Base-by-base conservation (phyloP, 306 rosid species). In the Quercus rubra region DNA sequence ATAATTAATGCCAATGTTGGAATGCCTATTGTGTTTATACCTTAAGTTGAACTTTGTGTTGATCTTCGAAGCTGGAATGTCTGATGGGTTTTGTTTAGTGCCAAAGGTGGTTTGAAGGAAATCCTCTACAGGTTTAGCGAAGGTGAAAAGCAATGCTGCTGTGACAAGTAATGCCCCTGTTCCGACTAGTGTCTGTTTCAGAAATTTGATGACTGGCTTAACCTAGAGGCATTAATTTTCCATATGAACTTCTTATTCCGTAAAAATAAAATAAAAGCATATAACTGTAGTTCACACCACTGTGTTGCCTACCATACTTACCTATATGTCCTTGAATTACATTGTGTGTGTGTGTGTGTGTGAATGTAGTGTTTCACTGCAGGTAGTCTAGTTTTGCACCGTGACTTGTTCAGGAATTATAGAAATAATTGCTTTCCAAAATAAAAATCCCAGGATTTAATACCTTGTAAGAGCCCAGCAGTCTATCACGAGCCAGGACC, bases 391-490 rank as follows among this genome's bases (percentile, higher is more conserved):
- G 62, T 74, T 70, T 69, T 61, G 35, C 59, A 35, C 4, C 71
- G 57, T 41, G 68, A 15, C 80, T 81, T 49, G 67, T 74, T 74
- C 57, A 75, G 61, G 57, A 30, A 66, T 46, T 68, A 72, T 70
- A 1, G 31, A 61, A 73, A 63, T 25, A 73, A 49, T 27, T 51
- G 11, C 61, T 74, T 81, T 73, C 33, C 66, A 59, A 38, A 27
- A 46, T 79, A 64, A 80, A 67, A 78, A 74, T 59, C 72, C 58
- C 33, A 15, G 61, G 72, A 76, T 63, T 41, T 21, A 13, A 54
- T 95, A 95, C 99, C 99, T 93, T 95, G 89, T 90, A 95, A 77
- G 99, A 93, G 74, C 97, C 97, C 93, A 91, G 78, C 75, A 95
- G 84, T 82, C 99, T 91, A 79, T 95, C 99, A 35, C 96, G 99